A percentile compares a stretch with the other conserved stretches of the same genome.
Evolutionary conservation across 305 asterid genomes (phyloP).

Genomic region (Fraxinus dipetala): DNA sequence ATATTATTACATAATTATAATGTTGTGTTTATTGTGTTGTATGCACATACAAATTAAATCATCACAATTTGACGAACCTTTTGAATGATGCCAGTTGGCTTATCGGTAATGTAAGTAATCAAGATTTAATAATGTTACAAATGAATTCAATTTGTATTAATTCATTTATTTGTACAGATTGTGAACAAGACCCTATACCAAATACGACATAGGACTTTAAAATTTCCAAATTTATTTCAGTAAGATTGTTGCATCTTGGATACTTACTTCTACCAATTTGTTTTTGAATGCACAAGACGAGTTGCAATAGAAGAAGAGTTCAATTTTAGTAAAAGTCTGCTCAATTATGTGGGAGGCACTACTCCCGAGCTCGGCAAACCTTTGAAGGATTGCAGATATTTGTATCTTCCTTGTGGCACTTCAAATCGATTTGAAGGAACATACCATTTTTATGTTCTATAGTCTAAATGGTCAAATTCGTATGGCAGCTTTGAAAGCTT

Average conservation of each 20-base stretch:
- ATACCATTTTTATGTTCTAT: no score
- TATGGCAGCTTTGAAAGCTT: background rate
- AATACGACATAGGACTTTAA: background rate
- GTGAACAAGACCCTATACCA: background rate
- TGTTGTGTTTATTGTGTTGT: background rate
- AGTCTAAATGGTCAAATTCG: background rate
- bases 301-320: background rate
- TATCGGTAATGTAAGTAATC: background rate
- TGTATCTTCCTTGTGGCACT: background rate
- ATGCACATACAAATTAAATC: background rate
- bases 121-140: background rate
- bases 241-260: no score
- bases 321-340: background rate
- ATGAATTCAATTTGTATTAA: no score
- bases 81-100: background rate
- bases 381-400: background rate
- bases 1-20: no score
- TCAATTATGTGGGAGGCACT: background rate
- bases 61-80: background rate
- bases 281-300: background rate
- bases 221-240: background rate
- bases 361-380: background rate
- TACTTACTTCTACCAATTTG: background rate
- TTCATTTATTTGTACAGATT: no score
- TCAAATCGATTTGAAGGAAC: background rate